These are phyloP conservation scores for Ilyonectria sp. DNA, from an alignment of 2,329 filamentous ascomycete species.

Conservation along the genomic window DNA sequence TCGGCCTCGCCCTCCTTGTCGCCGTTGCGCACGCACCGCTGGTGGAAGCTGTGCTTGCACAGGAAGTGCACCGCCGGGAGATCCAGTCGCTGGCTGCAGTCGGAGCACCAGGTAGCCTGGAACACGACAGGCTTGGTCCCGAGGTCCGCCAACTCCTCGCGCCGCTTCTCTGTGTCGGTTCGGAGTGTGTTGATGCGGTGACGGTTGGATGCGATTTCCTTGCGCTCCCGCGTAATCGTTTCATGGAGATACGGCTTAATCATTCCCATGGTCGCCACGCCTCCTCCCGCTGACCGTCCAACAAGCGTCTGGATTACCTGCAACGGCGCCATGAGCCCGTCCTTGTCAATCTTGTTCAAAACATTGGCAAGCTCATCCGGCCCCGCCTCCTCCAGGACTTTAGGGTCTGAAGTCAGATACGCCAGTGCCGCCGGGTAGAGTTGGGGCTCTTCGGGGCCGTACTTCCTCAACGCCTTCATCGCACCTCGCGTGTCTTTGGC, in stretches of 20 bases:
- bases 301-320: slow-evolving; percentile 96
- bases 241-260: slow-evolving; percentile 92
- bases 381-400: slow-evolving; percentile 87
- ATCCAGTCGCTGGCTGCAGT: slow-evolving; percentile 84
- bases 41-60: slow-evolving; percentile 97
- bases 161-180: slow-evolving; percentile 84
- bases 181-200: slow-evolving; percentile 88
- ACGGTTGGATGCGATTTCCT: slow-evolving; percentile 86
- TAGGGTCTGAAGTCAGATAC: slow-evolving; percentile 90
- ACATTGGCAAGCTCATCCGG: slow-evolving; percentile 85
- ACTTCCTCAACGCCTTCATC: slow-evolving; percentile 90
- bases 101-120: slow-evolving; percentile 88
- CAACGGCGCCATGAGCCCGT: slow-evolving; percentile 93
- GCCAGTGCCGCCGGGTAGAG: slow-evolving; percentile 93
- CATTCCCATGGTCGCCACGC: slow-evolving; percentile 96
- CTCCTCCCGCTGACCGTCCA: slow-evolving; percentile 61
- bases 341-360: slow-evolving; percentile 88
- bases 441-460: slow-evolving; percentile 90
- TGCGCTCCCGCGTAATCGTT: slow-evolving; percentile 90
- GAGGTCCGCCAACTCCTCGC: slow-evolving; percentile 83
- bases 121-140: slow-evolving; percentile 88
- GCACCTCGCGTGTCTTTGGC: slow-evolving; percentile 93
- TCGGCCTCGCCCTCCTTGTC: slow-evolving; percentile 76
- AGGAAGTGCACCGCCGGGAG: slow-evolving; percentile 95
- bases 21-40: slow-evolving; percentile 79